These are phyloP conservation scores for Cicer pinnatifidum DNA, from an alignment of 306 rosid genomes.

Conservation along the genomic window DNA sequence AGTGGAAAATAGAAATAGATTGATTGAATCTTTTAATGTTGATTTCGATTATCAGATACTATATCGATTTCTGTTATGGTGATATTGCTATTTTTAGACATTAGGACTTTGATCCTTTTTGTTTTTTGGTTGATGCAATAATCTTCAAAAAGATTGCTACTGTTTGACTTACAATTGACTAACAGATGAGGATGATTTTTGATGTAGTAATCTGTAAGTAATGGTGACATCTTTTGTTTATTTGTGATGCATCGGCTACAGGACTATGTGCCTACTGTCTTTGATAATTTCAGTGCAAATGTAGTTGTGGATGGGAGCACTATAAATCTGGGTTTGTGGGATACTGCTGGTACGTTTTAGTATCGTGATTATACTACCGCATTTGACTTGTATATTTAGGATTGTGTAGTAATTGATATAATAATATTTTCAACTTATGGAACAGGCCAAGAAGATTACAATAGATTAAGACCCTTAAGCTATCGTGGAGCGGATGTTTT, in stretches of 20 bases:
- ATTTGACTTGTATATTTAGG: background rate
- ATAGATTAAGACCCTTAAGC: slow-evolving; percentile 94
- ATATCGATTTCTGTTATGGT: slow-evolving; percentile 36
- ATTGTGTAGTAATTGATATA: slow-evolving; percentile 36
- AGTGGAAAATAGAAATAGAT: slow-evolving; percentile 14
- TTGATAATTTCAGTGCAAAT: slow-evolving; percentile 97
- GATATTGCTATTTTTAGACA: slow-evolving; percentile 3
- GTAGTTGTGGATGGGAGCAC: slow-evolving; percentile 99
- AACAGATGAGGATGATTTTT: slow-evolving; percentile 26
- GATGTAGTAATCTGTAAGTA: slow-evolving; percentile 3
- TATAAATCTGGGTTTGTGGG: slow-evolving; percentile 96
- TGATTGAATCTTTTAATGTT: slow-evolving; percentile 43
- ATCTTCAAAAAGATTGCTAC: slow-evolving; percentile 24
- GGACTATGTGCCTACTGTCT: slow-evolving; percentile 98
- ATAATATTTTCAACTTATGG: slow-evolving; percentile 51
- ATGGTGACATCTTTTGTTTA: slow-evolving; percentile 47
- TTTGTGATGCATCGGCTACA: slow-evolving; percentile 50
- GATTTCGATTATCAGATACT: slow-evolving; percentile 37
- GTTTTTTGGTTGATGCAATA: slow-evolving; percentile 25
- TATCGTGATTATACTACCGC: slow-evolving; percentile 9
- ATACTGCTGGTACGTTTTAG: slow-evolving; percentile 78
- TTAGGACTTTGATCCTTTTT: slow-evolving; percentile 35
- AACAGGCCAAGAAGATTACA: slow-evolving; percentile 99
- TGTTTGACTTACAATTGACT: slow-evolving; percentile 39
- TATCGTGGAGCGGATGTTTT: slow-evolving; percentile 98